Base-by-base conservation (phyloP, 1,284 basidiomycete species). In the Trichosporon coremiiforme region DNA sequence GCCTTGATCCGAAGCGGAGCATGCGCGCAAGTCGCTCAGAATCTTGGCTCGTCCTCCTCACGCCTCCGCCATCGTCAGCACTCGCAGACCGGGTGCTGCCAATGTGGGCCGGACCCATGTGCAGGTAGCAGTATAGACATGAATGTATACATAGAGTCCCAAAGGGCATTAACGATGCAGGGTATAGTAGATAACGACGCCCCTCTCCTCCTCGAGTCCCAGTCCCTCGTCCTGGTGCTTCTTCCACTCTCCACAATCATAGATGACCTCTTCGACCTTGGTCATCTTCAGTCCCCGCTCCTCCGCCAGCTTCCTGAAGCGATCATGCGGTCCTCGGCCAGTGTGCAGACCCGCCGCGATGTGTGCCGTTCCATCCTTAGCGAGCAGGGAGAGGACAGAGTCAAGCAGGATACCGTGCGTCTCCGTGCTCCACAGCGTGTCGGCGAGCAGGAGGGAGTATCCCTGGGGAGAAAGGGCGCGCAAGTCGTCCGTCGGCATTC, bases 391-490 rank as follows among this genome's bases (percentile, higher is more conserved):
- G 17, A 68, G 67, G 20, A 84, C 70, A 13, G 78, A 80, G 45
- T 76, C 70, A 17, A 84, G 76, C 2, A 84, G 76, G 10, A 72
- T 72, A 0, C 41, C 53, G 68, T 83, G 82, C 60, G 62, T 66
- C 41, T 36, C 45, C 8, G 47, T 57, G 17, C 70, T 71, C 10
- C 67, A 71, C 29, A 62, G 65, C 15, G 85, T 92, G 64, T 90
- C 90, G 1, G 87, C 87, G 9, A 78, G 81, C 57, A 91, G 79
- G 9, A 79, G 79, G 70, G 71, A 75, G 63, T 75, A 77, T 66
- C 71, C 69, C 13, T 70, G 25, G 0, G 64, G 67, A 2, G 70
- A 55, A 55, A 64, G 69, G 12, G 64, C 36, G 10, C 78, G 71
- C 12, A 81, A 66, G 4, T 63, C 47, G 0, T 68, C 17, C 5